These are phyloP conservation scores for Xylaria telfairii DNA, from an alignment of 495 filamentous ascomycete genomes.

Conservation along the genomic window DNA sequence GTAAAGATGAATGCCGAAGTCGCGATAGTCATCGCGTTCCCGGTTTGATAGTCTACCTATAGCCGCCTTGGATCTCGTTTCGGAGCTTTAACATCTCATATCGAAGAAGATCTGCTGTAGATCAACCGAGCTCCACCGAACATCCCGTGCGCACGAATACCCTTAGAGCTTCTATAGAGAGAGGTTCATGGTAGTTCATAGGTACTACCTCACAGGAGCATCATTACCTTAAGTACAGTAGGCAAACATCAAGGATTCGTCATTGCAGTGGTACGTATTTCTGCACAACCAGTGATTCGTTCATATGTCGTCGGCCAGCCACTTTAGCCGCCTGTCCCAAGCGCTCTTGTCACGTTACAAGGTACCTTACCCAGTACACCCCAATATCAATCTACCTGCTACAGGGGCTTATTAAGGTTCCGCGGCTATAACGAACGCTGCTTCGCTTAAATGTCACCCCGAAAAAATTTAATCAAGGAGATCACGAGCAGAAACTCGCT, in stretches of 20 bases:
- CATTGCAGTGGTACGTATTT: neutral
- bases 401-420: neutral
- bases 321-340: conserved; percentile 8
- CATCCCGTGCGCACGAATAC: neutral
- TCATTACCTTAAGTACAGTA: neutral
- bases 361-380: conserved; percentile 18
- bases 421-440: neutral
- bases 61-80: conserved; percentile 14
- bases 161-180: neutral
- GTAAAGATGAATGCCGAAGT: neutral
- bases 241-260: neutral
- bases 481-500: neutral
- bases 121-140: conserved; percentile 1
- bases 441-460: neutral
- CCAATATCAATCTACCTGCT: neutral
- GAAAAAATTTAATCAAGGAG: neutral
- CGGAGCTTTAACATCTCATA: neutral
- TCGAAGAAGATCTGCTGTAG: neutral
- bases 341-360: neutral
- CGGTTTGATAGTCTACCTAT: neutral
- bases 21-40: neutral
- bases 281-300: neutral
- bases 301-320: neutral
- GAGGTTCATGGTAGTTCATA: neutral
- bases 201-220: neutral